Conservation (phyloP, 1,284 basidiomycete species). For the Malassezia cuniculi region DNA sequence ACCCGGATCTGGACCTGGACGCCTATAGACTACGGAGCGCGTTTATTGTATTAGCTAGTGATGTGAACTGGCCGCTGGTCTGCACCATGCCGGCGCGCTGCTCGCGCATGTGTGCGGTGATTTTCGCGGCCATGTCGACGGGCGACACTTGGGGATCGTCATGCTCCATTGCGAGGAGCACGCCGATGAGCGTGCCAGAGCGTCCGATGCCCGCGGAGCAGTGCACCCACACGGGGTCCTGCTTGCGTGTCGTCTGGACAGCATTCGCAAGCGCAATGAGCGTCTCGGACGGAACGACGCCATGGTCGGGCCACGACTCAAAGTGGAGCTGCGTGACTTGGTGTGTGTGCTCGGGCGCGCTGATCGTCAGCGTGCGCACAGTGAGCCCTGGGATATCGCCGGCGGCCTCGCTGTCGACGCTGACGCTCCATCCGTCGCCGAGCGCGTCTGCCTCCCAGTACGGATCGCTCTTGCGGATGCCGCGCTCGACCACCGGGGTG, state of each 20-base stretch:
- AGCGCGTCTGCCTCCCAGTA: slow-evolving; percentile 32
- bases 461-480: slow-evolving; percentile 28
- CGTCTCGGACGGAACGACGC: slow-evolving; percentile 51
- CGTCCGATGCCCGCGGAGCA: slow-evolving; percentile 52
- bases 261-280: slow-evolving; percentile 20
- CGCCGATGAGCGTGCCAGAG: slow-evolving; percentile 50
- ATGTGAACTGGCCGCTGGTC: slow-evolving; percentile 23
- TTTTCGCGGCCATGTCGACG: slow-evolving; percentile 17
- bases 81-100: slow-evolving; percentile 33
- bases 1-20: too few species aligned
- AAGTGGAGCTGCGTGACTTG: slow-evolving; percentile 59
- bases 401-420: background rate
- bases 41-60: slow-evolving; percentile 11
- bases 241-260: slow-evolving; percentile 27
- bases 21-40: background rate
- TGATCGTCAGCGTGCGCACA: slow-evolving; percentile 9
- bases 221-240: slow-evolving; percentile 59
- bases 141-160: background rate
- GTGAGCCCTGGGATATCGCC: slow-evolving; percentile 8
- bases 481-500: slow-evolving; percentile 29
- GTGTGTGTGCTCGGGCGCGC: background rate
- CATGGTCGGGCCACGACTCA: slow-evolving; percentile 68
- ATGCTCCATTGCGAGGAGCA: slow-evolving; percentile 16
- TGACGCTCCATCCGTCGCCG: background rate
- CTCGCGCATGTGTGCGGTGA: slow-evolving; percentile 24